A percentile compares a stretch with the other conserved stretches of the same genome.
These are phyloP conservation scores for Cryptococcus sp. DNA, from an alignment of 1,284 basidiomycete species.

Conservation along the genomic window DNA sequence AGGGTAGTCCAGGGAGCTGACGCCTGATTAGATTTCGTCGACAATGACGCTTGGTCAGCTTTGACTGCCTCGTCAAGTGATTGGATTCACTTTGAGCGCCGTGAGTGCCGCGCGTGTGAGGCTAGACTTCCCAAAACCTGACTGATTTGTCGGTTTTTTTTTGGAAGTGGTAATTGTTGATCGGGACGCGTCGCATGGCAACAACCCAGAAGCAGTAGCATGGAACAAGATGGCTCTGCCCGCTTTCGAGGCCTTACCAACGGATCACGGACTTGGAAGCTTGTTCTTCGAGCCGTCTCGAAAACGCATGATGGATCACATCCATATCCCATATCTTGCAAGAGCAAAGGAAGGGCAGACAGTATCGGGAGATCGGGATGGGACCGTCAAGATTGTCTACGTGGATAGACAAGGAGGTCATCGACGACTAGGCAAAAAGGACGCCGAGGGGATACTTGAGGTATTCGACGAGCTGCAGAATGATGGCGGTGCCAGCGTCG, in stretches of 20 bases:
- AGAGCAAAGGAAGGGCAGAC: neutral
- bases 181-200: conserved; percentile 33
- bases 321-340: neutral
- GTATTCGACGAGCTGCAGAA: conserved; percentile 18
- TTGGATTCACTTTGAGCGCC: neutral
- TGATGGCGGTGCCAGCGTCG: conserved; percentile 13
- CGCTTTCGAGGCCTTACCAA: conserved; percentile 20
- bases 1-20: too few relatives aligned
- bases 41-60: too few relatives aligned
- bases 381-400: conserved; percentile 31
- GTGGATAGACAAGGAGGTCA: conserved; percentile 35
- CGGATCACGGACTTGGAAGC: neutral
- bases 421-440: conserved; percentile 19
- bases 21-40: too few relatives aligned
- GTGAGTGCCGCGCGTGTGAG: neutral
- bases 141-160: neutral
- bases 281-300: conserved; percentile 2
- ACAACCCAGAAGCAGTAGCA: conserved; percentile 22
- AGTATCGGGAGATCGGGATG: neutral
- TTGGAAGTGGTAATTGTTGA: conserved; percentile 33
- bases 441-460: conserved; percentile 18
- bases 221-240: conserved; percentile 41
- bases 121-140: neutral
- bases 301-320: neutral
- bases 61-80: neutral